These are phyloP conservation scores for Pseudophaeomoniella oleicola DNA, from an alignment of 2,329 filamentous ascomycete species.

Conservation along the genomic window DNA sequence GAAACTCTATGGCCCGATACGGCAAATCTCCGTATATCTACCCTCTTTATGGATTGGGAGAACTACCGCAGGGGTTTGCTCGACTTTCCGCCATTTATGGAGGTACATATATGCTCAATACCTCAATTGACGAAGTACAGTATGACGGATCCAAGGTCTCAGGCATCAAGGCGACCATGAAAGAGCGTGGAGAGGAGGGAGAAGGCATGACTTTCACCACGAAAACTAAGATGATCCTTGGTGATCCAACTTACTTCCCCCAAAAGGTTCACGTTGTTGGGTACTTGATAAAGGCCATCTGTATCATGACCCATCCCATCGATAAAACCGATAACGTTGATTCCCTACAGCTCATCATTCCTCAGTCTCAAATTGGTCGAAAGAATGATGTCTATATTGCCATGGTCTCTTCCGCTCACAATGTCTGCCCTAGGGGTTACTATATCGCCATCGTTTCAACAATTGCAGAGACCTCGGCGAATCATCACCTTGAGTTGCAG, in stretches of 20 bases:
- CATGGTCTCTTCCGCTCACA: slow-evolving; percentile 88
- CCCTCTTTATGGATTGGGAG: slow-evolving; percentile 90
- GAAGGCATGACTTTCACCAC: slow-evolving; percentile 84
- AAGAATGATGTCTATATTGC: slow-evolving; percentile 98
- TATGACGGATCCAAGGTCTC: slow-evolving; percentile 77
- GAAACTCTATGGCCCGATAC: slow-evolving; percentile 93
- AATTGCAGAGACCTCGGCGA: slow-evolving; percentile 78
- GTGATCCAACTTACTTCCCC: slow-evolving; percentile 93
- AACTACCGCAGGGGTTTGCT: slow-evolving; percentile 94
- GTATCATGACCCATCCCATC: slow-evolving; percentile 89
- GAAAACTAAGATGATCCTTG: slow-evolving; percentile 89
- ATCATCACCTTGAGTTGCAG: slow-evolving; percentile 91
- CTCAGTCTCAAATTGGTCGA: slow-evolving; percentile 89
- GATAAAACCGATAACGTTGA: slow-evolving; percentile 79
- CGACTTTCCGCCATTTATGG: slow-evolving; percentile 96
- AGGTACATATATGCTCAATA: slow-evolving; percentile 99
- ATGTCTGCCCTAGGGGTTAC: slow-evolving; percentile 97
- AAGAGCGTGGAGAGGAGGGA: slow-evolving; percentile 59
- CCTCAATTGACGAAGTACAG: slow-evolving; percentile 74
- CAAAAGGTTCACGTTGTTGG: slow-evolving; percentile 75
- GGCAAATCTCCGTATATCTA: slow-evolving; percentile 99
- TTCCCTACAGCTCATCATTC: slow-evolving; percentile 90
- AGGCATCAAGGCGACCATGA: slow-evolving; percentile 96
- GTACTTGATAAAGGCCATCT: slow-evolving; percentile 90
- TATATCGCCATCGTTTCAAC: slow-evolving; percentile 98